Percentiles rank a stretch among this genome's conserved stretches.
These are phyloP conservation scores for Fraxinus ornus DNA, from an alignment of 305 asterid genomes.

Conservation along the genomic window DNA sequence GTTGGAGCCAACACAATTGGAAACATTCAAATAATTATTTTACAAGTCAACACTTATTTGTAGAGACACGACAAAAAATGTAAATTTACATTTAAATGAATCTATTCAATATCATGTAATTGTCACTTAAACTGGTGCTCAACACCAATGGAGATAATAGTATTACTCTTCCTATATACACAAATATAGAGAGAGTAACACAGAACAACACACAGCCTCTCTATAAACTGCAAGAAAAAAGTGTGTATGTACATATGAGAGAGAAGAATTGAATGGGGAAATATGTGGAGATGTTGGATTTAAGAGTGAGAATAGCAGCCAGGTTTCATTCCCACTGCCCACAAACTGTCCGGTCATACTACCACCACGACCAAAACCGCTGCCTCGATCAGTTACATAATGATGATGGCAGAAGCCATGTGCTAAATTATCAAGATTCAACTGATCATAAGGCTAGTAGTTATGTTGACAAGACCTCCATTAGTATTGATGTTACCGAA, in stretches of 20 bases:
- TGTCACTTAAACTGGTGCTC: no score
- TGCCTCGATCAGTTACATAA: background rate
- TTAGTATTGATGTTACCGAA: constrained; percentile 11
- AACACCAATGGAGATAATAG: no score
- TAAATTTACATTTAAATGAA: no score
- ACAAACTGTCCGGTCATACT: constrained; percentile 44
- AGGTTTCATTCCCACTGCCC: constrained; percentile 60
- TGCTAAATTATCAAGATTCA: constrained; percentile 4
- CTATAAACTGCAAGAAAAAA: background rate
- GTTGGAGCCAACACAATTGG: background rate
- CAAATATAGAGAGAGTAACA: background rate
- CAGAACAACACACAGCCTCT: background rate
- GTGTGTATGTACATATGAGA: background rate
- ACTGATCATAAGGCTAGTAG: background rate
- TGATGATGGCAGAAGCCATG: background rate
- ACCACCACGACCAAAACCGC: background rate
- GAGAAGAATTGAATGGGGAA: constrained; percentile 32
- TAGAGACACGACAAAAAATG: background rate
- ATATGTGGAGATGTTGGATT: constrained; percentile 40
- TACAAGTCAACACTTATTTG: background rate
- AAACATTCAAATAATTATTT: background rate
- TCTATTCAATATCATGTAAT: no score
- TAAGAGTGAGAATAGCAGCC: constrained; percentile 45
- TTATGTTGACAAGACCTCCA: background rate
- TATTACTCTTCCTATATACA: background rate